Conservation (phyloP, 2,329 filamentous ascomycete species). For the Epichloe sylvatica region DNA sequence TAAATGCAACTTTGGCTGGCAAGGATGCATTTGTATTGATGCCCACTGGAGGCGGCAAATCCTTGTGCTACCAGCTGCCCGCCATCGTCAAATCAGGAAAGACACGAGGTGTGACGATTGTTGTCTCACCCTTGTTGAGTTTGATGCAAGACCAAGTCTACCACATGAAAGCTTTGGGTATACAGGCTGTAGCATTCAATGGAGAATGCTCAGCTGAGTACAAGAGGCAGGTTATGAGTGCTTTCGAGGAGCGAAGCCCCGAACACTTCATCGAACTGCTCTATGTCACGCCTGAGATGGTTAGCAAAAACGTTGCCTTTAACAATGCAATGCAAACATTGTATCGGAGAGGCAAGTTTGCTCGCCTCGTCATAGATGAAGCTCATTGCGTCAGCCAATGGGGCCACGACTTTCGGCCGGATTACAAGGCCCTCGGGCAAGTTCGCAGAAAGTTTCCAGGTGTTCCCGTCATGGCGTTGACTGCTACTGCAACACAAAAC, state of each 20-base stretch:
- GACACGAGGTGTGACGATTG: constrained; percentile 77
- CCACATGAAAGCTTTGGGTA: constrained; percentile 59
- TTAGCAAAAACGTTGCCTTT: constrained; percentile 65
- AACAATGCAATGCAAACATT: constrained; percentile 50
- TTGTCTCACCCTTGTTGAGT: constrained; percentile 88
- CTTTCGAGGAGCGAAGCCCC: constrained; percentile 47
- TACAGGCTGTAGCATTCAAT: constrained; percentile 73
- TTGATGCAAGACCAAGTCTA: constrained; percentile 95
- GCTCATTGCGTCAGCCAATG: constrained; percentile 99
- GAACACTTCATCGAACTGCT: constrained; percentile 73
- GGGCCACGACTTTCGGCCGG: constrained; percentile 94
- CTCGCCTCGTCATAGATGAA: constrained; percentile 90
- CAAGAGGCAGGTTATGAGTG: constrained; percentile 51
- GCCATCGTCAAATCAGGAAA: constrained; percentile 69
- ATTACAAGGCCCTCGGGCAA: constrained; percentile 77
- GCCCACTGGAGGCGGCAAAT: constrained; percentile 96
- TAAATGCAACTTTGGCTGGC: constrained; percentile 79
- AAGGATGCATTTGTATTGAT: constrained; percentile 91
- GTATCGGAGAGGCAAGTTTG: constrained; percentile 58
- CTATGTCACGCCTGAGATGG: constrained; percentile 95
- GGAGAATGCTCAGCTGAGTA: constrained; percentile 53
- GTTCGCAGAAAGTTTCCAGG: constrained; percentile 58
- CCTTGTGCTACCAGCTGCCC: constrained; percentile 88
- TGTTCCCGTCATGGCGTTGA: constrained; percentile 87
- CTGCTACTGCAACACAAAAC: constrained; percentile 85